Evolutionary conservation across 306 rosid genomes (phyloP), one percentile per base, ranked within the genome.

Genomic region (Fragaria vesca): DNA sequence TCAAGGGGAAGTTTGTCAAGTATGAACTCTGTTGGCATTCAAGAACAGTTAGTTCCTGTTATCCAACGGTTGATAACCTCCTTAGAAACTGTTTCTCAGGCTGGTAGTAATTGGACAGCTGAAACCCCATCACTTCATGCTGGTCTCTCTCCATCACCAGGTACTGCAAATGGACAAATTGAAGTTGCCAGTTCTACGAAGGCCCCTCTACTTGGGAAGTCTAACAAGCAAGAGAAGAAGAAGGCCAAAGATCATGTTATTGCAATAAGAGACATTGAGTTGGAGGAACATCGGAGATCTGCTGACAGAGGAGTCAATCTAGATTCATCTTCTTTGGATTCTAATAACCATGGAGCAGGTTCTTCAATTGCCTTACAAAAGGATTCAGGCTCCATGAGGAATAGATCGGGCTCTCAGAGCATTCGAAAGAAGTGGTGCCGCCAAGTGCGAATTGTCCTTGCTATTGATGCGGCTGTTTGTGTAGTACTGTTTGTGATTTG

Each of bases 401-500:
- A 82, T 55, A 85, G 97, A 84, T 81, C 92, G 1, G 62, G 78
- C 69, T 80, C 93, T 67, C 96, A 82, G 80, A 86, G 87, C 76
- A 77, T 82, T 60, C 95, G 87, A 10, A 87, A 84, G 84, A 90
- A 83, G 79, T 93, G 93, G 97, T 91, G 97, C 91, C 97, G 87
- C 77, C 98, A 91, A 80, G 97, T 93, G 72, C 85, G 92, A 63
- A 89, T 93, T 81, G 90, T 91, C 65, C 90, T 93, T 66, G 98
- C 98, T 36, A 84, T 93, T n/a, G 95, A 91, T 87, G 97, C 90
- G 15, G 97, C 87, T 73, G 86, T 91, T 61, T 93, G 98, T 76
- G 21, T 93, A 51, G 73, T 85, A 79, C 83, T 93, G 72, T 83
- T 91, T 69, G 79, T 81, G 72, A 87, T 93, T 81, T 93, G 98